phyloP scores from a whole-genome alignment of 371 early-diverging fungal species.

The Haplosporangium sp. region DNA sequence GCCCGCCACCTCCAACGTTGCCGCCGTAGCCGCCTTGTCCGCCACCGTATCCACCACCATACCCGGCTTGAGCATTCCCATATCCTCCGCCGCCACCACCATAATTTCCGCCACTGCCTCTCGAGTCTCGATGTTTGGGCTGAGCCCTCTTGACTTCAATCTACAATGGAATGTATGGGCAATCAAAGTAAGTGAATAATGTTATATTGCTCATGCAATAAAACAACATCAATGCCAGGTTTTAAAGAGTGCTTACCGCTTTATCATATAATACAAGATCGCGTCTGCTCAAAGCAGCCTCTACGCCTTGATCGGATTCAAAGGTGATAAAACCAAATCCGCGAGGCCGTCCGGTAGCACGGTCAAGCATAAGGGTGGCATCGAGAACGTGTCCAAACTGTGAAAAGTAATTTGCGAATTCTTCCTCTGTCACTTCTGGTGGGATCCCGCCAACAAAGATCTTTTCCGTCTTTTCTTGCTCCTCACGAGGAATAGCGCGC shows the following conservation, averaged over 20 bases:
- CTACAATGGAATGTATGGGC: conserved; percentile 10
- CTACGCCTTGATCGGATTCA: conserved; percentile 73
- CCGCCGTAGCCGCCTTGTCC: conserved; percentile 20
- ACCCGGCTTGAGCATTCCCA: conserved; percentile 25
- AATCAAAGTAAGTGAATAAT: background rate
- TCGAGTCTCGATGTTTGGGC: conserved; percentile 57
- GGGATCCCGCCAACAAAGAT: conserved; percentile 93
- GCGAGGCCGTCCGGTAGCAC: conserved; percentile 81
- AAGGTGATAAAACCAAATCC: conserved; percentile 88
- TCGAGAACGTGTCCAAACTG: conserved; percentile 83
- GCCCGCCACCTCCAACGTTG: conserved; percentile 23
- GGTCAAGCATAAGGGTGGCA: conserved; percentile 82
- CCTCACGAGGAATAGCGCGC: conserved; percentile 85
- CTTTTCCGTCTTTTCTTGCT: conserved; percentile 85
- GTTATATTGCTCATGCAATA: background rate
- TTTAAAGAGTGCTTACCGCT: conserved; percentile 54
- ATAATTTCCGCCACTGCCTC: conserved; percentile 9
- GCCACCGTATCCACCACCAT: conserved; percentile 26
- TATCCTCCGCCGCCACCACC: conserved; percentile 9
- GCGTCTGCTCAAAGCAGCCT: conserved; percentile 63
- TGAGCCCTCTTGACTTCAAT: conserved; percentile 67
- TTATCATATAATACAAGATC: conserved; percentile 67
- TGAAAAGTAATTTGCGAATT: conserved; percentile 79
- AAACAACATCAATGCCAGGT: background rate
- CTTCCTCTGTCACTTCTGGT: conserved; percentile 83